phyloP scores from a whole-genome alignment of 2,329 filamentous ascomycete genomes.

The Diaporthe vexans region DNA sequence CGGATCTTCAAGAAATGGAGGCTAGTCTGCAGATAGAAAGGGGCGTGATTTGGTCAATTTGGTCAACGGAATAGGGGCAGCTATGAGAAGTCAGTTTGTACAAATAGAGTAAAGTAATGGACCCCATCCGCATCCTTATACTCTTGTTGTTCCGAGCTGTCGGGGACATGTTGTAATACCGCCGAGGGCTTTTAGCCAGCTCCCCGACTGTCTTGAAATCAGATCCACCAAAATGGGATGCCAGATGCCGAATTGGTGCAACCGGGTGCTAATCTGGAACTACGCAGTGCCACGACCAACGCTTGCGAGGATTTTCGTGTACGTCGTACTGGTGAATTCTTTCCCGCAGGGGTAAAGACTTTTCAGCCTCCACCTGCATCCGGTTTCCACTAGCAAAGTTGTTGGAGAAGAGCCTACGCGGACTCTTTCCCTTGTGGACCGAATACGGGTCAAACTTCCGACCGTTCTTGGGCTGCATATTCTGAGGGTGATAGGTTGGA shows the following conservation, averaged over 20 bases:
- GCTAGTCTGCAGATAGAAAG: neutral
- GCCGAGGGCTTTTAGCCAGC: neutral
- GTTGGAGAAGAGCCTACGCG: neutral
- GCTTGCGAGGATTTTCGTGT: neutral
- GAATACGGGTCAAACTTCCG: neutral
- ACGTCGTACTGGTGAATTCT: constrained; percentile 14
- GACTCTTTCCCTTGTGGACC: neutral
- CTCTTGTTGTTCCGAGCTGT: constrained; percentile 1
- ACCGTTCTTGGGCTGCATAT: neutral
- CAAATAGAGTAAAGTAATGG: constrained; percentile 16
- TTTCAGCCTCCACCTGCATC: constrained; percentile 15
- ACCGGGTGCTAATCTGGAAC: neutral
- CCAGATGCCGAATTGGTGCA: constrained; percentile 11
- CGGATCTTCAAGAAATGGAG: neutral
- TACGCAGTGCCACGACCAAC: neutral
- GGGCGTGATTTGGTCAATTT: neutral
- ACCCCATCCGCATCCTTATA: constrained; percentile 26
- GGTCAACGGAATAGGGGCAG: constrained; percentile 13
- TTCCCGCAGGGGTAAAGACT: constrained; percentile 31
- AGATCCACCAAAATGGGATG: neutral
- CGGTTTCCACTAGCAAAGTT: neutral
- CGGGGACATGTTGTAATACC: constrained; percentile 6
- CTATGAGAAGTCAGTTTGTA: neutral
- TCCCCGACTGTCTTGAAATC: constrained; percentile 1
- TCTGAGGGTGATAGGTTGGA: neutral